Percentiles rank a stretch among this genome's conserved stretches.
phyloP scores from a whole-genome alignment of 371 early-diverging fungal genomes.

The Funneliformis caledonium region DNA sequence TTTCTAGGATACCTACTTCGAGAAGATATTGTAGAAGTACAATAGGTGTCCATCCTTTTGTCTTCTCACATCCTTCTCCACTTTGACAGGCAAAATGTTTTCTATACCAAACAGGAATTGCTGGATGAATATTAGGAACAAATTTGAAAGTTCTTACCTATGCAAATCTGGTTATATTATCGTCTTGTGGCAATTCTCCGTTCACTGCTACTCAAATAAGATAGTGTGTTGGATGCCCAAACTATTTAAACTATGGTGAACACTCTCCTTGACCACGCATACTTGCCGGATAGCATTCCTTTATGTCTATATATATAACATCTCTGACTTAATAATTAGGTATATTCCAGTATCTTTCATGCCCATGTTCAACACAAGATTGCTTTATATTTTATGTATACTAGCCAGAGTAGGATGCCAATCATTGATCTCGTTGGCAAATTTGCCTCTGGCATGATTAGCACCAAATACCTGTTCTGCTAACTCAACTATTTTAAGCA shows the following conservation, averaged over 20 bases:
- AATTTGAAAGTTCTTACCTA: slow-evolving; percentile 8
- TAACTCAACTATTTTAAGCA: too few species aligned
- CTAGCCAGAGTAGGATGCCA: slow-evolving; percentile 4
- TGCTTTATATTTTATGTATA: slow-evolving; percentile 23
- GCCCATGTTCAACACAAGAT: slow-evolving; percentile 24
- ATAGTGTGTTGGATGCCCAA: slow-evolving; percentile 26
- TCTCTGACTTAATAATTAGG: slow-evolving; percentile 6
- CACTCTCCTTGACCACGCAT: slow-evolving; percentile 20
- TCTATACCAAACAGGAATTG: too few species aligned
- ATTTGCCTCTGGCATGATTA: slow-evolving; percentile 15
- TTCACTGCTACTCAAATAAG: too few species aligned
- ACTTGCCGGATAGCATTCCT: slow-evolving; percentile 13
- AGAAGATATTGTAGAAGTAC: too few species aligned
- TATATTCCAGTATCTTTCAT: slow-evolving; percentile 8
- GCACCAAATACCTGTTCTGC: too few species aligned
- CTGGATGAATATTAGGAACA: slow-evolving; percentile 6
- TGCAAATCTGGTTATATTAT: slow-evolving; percentile 2
- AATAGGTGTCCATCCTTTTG: too few species aligned
- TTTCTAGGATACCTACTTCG: not conserved
- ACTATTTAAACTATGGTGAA: slow-evolving; percentile 20
- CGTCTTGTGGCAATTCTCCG: not conserved
- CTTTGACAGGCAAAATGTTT: too few species aligned
- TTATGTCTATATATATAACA: too few species aligned
- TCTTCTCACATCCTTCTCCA: too few species aligned
- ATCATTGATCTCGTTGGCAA: slow-evolving; percentile 24